phyloP scores from a whole-genome alignment of 768 basidiomycete genomes.

The Russula brevipes region DNA sequence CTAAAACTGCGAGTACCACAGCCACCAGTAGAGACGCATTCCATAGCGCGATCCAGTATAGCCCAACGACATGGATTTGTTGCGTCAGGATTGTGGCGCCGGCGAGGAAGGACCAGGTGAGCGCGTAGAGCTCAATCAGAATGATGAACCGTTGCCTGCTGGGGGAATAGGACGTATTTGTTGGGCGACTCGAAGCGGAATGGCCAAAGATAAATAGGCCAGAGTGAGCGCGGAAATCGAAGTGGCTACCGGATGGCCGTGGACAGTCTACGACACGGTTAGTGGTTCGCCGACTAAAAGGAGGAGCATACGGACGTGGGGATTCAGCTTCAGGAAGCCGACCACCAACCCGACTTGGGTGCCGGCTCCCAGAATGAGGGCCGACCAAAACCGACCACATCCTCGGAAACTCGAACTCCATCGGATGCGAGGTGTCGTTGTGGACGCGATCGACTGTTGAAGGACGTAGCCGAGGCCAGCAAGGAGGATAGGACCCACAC shows the following conservation, averaged over 20 bases:
- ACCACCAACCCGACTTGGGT: constrained; percentile 46
- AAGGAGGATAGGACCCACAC: constrained; percentile 57
- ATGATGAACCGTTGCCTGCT: constrained; percentile 48
- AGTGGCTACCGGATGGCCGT: constrained; percentile 52
- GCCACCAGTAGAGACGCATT: constrained; percentile 44
- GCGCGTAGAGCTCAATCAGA: constrained; percentile 48
- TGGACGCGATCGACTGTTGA: constrained; percentile 13
- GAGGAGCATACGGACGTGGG: constrained; percentile 46
- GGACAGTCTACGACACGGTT: constrained; percentile 46
- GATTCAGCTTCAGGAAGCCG: constrained; percentile 52
- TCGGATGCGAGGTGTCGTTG: neutral
- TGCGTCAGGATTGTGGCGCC: constrained; percentile 44
- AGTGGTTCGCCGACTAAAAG: neutral
- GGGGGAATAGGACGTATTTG: constrained; percentile 31
- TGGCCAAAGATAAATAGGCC: constrained; percentile 45
- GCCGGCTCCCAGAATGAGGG: constrained; percentile 42
- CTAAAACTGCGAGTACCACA: constrained; percentile 36
- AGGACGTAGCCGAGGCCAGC: constrained; percentile 34
- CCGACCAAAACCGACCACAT: constrained; percentile 60
- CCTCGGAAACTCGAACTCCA: constrained; percentile 28
- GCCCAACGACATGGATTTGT: constrained; percentile 42
- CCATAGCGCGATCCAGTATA: constrained; percentile 56
- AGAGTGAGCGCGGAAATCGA: constrained; percentile 45
- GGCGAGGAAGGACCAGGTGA: constrained; percentile 57
- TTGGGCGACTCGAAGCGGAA: constrained; percentile 37